A percentile compares a stretch with the other conserved stretches of the same genome.
phyloP scores from a whole-genome alignment of 805 yeast species.

The Barnettozyma botsteinii region DNA sequence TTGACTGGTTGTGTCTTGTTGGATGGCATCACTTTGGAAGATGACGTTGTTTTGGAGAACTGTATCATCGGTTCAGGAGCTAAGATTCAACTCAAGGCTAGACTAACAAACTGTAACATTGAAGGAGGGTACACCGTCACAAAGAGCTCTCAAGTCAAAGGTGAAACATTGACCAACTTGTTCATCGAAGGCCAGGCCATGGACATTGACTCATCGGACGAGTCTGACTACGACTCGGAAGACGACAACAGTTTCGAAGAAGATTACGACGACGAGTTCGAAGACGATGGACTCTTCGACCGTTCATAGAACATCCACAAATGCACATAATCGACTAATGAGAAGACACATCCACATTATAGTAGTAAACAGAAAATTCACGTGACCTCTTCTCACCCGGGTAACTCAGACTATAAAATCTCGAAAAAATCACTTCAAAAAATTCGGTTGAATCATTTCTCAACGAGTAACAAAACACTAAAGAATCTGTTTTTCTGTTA shows the following conservation, averaged over 20 bases:
- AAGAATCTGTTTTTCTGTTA: background rate
- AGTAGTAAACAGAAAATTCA: no score
- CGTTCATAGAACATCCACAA: constrained; percentile 14
- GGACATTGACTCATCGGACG: constrained; percentile 19
- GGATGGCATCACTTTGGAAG: constrained; percentile 66
- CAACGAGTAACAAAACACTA: background rate
- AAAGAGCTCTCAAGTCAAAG: constrained; percentile 45
- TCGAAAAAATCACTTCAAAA: no score
- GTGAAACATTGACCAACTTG: constrained; percentile 47
- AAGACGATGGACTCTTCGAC: constrained; percentile 62
- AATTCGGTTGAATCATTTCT: background rate
- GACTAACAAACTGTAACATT: constrained; percentile 74
- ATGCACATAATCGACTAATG: no score
- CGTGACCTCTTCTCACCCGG: no score
- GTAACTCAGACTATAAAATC: no score
- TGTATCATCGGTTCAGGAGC: constrained; percentile 76
- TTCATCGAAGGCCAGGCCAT: constrained; percentile 23
- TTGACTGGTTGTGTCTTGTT: constrained; percentile 80
- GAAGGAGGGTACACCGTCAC: constrained; percentile 73
- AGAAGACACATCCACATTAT: no score
- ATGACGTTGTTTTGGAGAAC: constrained; percentile 73
- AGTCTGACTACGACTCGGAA: constrained; percentile 23
- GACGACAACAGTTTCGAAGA: constrained; percentile 34
- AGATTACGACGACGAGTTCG: constrained; percentile 37
- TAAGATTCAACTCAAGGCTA: constrained; percentile 55